A percentile compares a stretch with the other conserved stretches of the same genome.
Conservation (phyloP, 1,139 yeast genomes). For the Diutina mesorugosa region DNA sequence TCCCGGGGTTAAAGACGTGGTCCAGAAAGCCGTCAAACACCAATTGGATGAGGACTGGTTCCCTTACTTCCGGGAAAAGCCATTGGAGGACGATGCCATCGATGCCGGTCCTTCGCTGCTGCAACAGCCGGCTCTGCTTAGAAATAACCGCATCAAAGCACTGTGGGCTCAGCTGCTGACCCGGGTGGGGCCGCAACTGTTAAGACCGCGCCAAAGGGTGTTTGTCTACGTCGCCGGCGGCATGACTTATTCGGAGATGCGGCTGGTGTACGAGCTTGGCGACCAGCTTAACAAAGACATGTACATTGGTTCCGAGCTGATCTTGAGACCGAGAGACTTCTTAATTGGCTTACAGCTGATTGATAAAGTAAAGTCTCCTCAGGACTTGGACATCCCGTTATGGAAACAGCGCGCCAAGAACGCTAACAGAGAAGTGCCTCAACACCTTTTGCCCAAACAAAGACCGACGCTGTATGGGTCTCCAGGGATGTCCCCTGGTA, state of each 20-base stretch:
- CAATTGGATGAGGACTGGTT: slow-evolving; percentile 44
- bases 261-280: slow-evolving; percentile 65
- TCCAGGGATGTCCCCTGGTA: neutral
- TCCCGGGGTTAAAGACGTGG: slow-evolving; percentile 53
- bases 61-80: slow-evolving; percentile 72
- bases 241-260: slow-evolving; percentile 67
- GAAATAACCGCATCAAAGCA: slow-evolving; percentile 69
- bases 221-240: slow-evolving; percentile 88
- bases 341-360: slow-evolving; percentile 32
- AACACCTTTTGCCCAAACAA: slow-evolving; percentile 12
- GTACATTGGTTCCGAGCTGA: slow-evolving; percentile 71
- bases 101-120: neutral
- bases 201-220: slow-evolving; percentile 52
- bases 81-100: slow-evolving; percentile 38
- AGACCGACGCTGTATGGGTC: neutral
- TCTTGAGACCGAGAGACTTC: slow-evolving; percentile 52
- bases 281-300: slow-evolving; percentile 55
- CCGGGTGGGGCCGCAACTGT: slow-evolving; percentile 5
- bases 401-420: slow-evolving; percentile 12
- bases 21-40: slow-evolving; percentile 35
- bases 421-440: slow-evolving; percentile 19
- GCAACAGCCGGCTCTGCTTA: slow-evolving; percentile 24
- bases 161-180: slow-evolving; percentile 47
- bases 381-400: slow-evolving; percentile 23
- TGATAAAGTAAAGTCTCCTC: slow-evolving; percentile 20